Percentiles rank a stretch among this genome's conserved stretches.
Conservation (phyloP, 179 eudicot genomes). For the Actinidia chinensis region DNA sequence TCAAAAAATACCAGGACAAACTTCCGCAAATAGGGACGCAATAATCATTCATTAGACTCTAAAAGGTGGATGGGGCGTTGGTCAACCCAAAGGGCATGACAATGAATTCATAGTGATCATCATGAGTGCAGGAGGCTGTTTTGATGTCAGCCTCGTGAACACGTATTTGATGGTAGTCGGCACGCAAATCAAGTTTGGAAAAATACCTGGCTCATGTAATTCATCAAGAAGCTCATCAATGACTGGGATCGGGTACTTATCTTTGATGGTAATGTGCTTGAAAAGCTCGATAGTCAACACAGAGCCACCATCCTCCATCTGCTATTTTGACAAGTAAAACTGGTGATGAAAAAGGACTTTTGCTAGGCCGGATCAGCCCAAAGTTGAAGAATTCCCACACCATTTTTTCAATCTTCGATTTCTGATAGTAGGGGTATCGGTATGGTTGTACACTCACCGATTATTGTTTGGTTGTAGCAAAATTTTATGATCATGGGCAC, state of each 20-base stretch:
- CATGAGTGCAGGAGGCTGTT: slow-evolving; percentile 9
- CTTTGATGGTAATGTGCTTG: slow-evolving; percentile 9
- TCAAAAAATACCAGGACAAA: slow-evolving; percentile 6
- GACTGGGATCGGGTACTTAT: not conserved
- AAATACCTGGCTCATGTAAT: slow-evolving; percentile 6
- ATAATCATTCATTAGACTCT: slow-evolving; percentile 14
- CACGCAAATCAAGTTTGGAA: slow-evolving; percentile 14
- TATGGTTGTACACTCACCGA: not conserved
- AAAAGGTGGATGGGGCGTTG: slow-evolving; percentile 17
- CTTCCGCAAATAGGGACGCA: not conserved
- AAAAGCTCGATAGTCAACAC: slow-evolving; percentile 11
- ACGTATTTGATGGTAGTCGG: slow-evolving; percentile 15
- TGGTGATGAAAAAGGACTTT: not conserved
- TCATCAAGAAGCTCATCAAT: slow-evolving; percentile 16
- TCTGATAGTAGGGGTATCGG: not conserved
- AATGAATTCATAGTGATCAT: slow-evolving; percentile 12
- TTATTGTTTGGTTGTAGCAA: not conserved
- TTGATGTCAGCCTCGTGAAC: slow-evolving; percentile 5
- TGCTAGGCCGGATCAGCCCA: not conserved
- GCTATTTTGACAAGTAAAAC: not conserved
- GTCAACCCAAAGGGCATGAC: not conserved
- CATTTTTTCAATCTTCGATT: slow-evolving; percentile 14
- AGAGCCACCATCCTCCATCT: not conserved
- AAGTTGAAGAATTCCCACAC: slow-evolving; percentile 1
- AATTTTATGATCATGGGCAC: slow-evolving; percentile 8